Evolutionary conservation across 78 protist genomes (phyloP), one percentile per base, ranked within the genome.

Genomic region (Paratrimastix pyriformis): DNA sequence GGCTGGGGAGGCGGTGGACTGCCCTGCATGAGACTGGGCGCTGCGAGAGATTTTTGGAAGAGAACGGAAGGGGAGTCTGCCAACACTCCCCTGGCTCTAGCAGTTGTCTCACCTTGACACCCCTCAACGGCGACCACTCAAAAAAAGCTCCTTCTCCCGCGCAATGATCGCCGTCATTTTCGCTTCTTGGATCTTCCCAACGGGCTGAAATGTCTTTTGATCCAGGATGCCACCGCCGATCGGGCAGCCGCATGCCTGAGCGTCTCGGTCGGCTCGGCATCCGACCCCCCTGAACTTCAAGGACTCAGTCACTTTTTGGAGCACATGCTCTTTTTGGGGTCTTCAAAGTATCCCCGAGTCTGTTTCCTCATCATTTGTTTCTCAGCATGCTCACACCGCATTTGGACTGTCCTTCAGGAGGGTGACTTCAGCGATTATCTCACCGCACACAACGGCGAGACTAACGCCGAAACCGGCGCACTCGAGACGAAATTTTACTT

Each of bases 231-330:
- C 24, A 11, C 26, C 0, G 45, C 76, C 11, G 83, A 77, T 38
- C 50, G 42, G 57, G 75, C 75, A 38, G 83, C 83, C 1, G 77
- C 77, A 1, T 44, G 68, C 9, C 0, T 72, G 39, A 66, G 72
- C 44, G 77, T 79, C 15, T 0, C 15, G 18, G 77, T 50, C 13
- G 83, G 50, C 32, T 1, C 0, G 5, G 1, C 8, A 0, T 1
- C 35, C 46, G 72, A 89, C 54, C 90, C 93, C 38, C n/a, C 1
- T 4, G 82, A 75, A 1, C 2, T 74, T 1, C 80, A 65, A 0
- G 93, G 93, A 18, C 72, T 89, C n/a, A 87, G 89, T 2, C 93
- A 89, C 57, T 89, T 86, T 45, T 68, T 76, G 13, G 95, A 89
- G 66, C 86, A 82, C 59, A 29, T 82, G 69, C 78, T 82, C 18